Percentiles rank a stretch among this genome's conserved stretches.
Conservation (phyloP, 208 protist genomes). For the Phytomonas francai region DNA sequence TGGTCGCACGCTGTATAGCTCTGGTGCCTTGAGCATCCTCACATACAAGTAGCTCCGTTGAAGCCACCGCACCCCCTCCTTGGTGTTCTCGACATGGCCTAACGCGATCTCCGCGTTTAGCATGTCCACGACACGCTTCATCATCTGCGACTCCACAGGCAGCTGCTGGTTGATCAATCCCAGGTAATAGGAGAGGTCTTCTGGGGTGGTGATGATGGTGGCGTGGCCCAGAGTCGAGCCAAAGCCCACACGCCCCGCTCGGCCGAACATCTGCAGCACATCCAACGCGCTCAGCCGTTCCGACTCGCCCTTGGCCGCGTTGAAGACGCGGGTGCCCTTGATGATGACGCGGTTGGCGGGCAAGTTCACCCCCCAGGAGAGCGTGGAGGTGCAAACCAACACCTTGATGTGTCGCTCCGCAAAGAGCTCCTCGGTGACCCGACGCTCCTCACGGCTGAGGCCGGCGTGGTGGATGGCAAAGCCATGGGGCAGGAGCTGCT, state of each 20-base stretch:
- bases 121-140: constrained; percentile 93
- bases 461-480: constrained; percentile 99
- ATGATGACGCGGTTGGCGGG: constrained; percentile 99
- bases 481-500: constrained; percentile 90
- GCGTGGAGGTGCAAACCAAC: constrained; percentile 98
- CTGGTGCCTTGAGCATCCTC: constrained; percentile 95
- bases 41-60: constrained; percentile 97
- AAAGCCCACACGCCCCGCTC: constrained; percentile 95
- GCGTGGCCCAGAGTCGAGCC: constrained; percentile 93
- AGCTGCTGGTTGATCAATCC: constrained; percentile 98
- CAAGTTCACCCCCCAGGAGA: constrained; percentile 99
- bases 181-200: constrained; percentile 98
- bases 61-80: constrained; percentile 98
- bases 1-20: constrained; percentile 90
- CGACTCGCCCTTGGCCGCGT: constrained; percentile 92
- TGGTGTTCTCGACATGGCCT: constrained; percentile 90
- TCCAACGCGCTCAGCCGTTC: constrained; percentile 96
- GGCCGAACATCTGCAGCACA: constrained; percentile 99
- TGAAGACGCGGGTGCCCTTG: constrained; percentile 99
- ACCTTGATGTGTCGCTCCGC: constrained; percentile 93
- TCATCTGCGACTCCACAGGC: constrained; percentile 98
- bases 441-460: constrained; percentile 92
- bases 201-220: constrained; percentile 94
- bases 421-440: constrained; percentile 98
- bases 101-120: constrained; percentile 99